Conservation (phyloP, 2,329 filamentous ascomycete species). For the Purpureocillium lavendulum region DNA sequence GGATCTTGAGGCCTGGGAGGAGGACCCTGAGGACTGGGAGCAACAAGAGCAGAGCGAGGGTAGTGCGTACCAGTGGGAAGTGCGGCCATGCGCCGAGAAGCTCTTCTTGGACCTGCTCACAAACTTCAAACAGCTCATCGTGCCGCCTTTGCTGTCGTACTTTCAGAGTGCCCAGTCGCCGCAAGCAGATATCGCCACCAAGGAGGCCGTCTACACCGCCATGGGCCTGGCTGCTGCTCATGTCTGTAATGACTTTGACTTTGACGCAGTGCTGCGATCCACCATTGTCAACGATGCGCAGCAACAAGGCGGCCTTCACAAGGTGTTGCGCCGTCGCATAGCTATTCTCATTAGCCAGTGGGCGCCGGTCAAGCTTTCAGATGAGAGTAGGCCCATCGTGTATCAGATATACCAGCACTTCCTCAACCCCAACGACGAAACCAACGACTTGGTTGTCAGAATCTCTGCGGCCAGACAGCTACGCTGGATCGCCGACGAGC, state of each 20-base stretch:
- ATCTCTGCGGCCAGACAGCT: constrained; percentile 86
- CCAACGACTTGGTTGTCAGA: constrained; percentile 86
- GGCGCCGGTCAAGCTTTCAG: constrained; percentile 69
- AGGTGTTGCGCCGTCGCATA: constrained; percentile 77
- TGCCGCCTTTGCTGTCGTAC: constrained; percentile 71
- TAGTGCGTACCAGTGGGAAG: constrained; percentile 84
- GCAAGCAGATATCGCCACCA: constrained; percentile 63
- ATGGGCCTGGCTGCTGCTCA: constrained; percentile 79
- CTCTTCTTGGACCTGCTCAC: constrained; percentile 86
- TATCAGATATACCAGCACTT: constrained; percentile 89
- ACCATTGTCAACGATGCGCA: constrained; percentile 76
- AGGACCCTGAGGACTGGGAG: constrained; percentile 94
- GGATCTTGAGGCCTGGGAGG: constrained; percentile 87
- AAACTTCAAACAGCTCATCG: constrained; percentile 76
- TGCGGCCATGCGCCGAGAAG: constrained; percentile 87
- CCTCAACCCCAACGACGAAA: constrained; percentile 64
- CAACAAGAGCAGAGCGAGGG: constrained; percentile 76
- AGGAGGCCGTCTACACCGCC: constrained; percentile 91
- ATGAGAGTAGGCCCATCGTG: constrained; percentile 60
- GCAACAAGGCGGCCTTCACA: constrained; percentile 51
- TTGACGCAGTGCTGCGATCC: constrained; percentile 67
- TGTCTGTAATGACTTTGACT: constrained; percentile 67
- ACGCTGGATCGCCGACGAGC: constrained; percentile 72
- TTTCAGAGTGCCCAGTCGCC: constrained; percentile 70
- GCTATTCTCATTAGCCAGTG: constrained; percentile 86